Evolutionary conservation across 2,329 filamentous ascomycete genomes (phyloP).

Genomic region (Chrysosporium queenslandicum): DNA sequence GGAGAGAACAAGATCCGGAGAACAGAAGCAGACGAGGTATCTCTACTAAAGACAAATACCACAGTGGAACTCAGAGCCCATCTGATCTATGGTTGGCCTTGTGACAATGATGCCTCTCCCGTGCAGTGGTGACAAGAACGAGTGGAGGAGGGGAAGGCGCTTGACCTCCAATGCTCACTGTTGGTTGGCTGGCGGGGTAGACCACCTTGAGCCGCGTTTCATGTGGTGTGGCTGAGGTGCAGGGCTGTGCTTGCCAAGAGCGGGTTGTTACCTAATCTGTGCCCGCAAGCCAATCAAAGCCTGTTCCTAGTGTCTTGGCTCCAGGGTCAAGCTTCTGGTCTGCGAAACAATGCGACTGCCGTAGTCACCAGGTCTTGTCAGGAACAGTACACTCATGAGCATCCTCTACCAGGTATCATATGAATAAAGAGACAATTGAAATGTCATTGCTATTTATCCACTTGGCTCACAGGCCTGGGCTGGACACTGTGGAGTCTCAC

Average conservation of each 20-base stretch:
- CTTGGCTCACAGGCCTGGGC: too few species aligned
- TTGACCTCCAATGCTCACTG: too few species aligned
- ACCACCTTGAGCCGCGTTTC: neutral
- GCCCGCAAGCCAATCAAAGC: neutral
- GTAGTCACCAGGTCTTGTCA: neutral
- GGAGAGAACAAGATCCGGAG: neutral
- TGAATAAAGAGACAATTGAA: too few species aligned
- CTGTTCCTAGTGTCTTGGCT: neutral
- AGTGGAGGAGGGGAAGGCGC: neutral
- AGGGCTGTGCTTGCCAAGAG: neutral
- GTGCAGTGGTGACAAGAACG: neutral
- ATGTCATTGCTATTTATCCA: too few species aligned
- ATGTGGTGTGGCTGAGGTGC: neutral
- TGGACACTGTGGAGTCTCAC: too few species aligned
- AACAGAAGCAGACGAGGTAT: neutral
- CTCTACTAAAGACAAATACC: neutral
- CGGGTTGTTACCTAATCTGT: neutral
- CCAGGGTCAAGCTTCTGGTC: neutral
- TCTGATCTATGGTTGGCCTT: neutral
- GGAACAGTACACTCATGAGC: neutral
- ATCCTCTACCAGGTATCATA: too few species aligned
- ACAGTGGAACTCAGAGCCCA: too few species aligned
- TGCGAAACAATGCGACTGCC: neutral
- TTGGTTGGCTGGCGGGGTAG: slow-evolving; percentile 1
- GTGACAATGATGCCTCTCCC: neutral